Conservation (phyloP, 176 grass and related monocot genomes). For the Areca catechu region DNA sequence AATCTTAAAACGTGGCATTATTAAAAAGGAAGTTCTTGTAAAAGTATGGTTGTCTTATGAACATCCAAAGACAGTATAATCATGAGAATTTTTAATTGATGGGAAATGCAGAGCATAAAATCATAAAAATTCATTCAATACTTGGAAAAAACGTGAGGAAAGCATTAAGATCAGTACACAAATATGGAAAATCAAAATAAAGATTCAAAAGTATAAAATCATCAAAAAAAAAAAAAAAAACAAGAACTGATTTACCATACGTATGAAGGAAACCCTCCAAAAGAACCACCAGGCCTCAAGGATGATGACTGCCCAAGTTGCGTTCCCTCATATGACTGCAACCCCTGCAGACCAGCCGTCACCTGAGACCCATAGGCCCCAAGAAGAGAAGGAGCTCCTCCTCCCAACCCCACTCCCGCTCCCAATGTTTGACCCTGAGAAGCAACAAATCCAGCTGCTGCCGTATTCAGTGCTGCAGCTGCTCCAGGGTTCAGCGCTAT, state of each 20-base stretch:
- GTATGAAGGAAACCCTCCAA: conserved; percentile 2
- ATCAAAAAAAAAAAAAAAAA: too few species aligned
- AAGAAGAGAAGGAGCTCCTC: neutral
- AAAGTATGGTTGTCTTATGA: too few species aligned
- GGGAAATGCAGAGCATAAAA: too few species aligned
- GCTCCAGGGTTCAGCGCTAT: neutral
- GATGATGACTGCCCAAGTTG: conserved; percentile 2
- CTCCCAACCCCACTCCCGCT: neutral
- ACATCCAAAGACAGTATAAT: too few species aligned
- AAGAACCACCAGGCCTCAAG: neutral
- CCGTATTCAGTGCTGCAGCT: neutral
- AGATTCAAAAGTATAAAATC: too few species aligned
- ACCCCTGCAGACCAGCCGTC: neutral
- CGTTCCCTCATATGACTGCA: conserved; percentile 2
- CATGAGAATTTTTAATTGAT: too few species aligned
- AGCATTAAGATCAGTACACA: too few species aligned
- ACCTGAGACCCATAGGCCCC: conserved; percentile 7
- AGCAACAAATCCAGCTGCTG: neutral
- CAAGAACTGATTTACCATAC: neutral
- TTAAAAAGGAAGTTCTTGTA: too few species aligned
- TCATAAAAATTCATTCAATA: too few species aligned
- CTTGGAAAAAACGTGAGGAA: too few species aligned
- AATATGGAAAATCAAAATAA: too few species aligned
- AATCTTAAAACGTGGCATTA: too few species aligned
- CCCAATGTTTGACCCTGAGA: conserved; percentile 1